Base-by-base conservation (phyloP, 2,329 filamentous ascomycete genomes). In the Didymella pinodella region DNA sequence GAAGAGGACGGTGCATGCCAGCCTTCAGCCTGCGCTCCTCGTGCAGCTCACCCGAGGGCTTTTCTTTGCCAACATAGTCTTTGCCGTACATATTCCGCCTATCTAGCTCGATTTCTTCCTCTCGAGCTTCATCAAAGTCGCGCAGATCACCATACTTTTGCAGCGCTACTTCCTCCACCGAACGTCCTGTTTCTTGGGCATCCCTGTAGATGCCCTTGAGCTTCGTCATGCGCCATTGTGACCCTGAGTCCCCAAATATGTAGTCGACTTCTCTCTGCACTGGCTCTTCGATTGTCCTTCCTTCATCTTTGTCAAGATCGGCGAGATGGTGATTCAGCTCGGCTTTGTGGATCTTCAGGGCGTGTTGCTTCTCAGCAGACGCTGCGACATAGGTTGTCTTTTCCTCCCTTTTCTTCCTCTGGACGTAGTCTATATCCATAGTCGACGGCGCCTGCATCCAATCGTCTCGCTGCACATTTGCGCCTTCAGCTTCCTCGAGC, bases 161-260 rank as follows among this genome's bases (percentile, higher is more conserved):
- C 36, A 90, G 69, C 0, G 93, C 95, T 48, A 98, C 82, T 0
- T 96, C 91, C 7, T 98, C 94, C 0, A 96, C 83, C 0, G 86
- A 70, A n/a, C 84, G 84, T 0, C 88, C 88, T 0, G 82, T 88
- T 68, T 95, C 89, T 66, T 96, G 84, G 0, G 93, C 92, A 53
- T 89, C 85, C 26, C 86, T 85, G 75, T 96, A 97, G 2, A 97
- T 91, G 11, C 88, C 90, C 65, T 90, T 93, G 31, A 99, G 85
- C 76, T 93, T 97, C 6, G 90, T 96, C 93, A 99, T 97, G 48
- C 96, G 89, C 95, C 96, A 99, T 68, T 92, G 87, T 14, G 93
- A 94, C 0, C 95, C 94, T 7, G 86, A 80, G 75, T 99, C 95
- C 18, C 96, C 95, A 76, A 99, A 96, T 0, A 81, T 91, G 73